These are phyloP conservation scores for Xylaria sp. DNA, from an alignment of 2,329 filamentous ascomycete species.

Conservation along the genomic window DNA sequence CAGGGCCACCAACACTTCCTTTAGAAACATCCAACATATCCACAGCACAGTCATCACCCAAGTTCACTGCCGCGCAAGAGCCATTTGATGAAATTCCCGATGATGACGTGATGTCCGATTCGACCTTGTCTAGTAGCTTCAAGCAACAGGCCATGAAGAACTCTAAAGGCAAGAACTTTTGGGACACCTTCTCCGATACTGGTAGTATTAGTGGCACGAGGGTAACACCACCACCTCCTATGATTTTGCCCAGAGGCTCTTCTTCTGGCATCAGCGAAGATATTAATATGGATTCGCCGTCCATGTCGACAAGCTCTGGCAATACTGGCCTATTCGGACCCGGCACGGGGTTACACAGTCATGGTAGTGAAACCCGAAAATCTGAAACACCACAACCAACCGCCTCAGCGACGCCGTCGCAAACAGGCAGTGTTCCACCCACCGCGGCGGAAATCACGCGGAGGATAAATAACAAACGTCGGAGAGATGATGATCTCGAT, in stretches of 20 bases:
- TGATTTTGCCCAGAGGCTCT: constrained; percentile 67
- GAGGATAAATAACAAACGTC: constrained; percentile 82
- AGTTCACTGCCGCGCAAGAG: constrained; percentile 69
- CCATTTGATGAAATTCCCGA: constrained; percentile 75
- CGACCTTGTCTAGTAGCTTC: constrained; percentile 71
- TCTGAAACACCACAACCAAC: constrained; percentile 53
- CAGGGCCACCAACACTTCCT: constrained; percentile 49
- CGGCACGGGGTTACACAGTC: constrained; percentile 48
- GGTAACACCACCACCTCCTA: constrained; percentile 70
- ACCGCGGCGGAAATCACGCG: constrained; percentile 79
- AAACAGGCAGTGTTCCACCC: constrained; percentile 59
- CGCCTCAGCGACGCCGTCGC: constrained; percentile 47
- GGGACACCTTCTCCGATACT: constrained; percentile 80
- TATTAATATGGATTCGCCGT: constrained; percentile 76
- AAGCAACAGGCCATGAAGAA: constrained; percentile 78
- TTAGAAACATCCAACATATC: constrained; percentile 60
- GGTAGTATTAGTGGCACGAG: constrained; percentile 61
- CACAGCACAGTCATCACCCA: constrained; percentile 76
- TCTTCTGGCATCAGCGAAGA: constrained; percentile 75
- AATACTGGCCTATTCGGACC: constrained; percentile 48
- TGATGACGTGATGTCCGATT: constrained; percentile 73
- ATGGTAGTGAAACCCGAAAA: constrained; percentile 45
- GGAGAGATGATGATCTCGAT: constrained; percentile 91
- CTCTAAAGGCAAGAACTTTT: constrained; percentile 76
- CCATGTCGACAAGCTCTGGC: constrained; percentile 52